A percentile compares a stretch with the other conserved stretches of the same genome.
These are phyloP conservation scores for Labyrinthula sp. DNA, from an alignment of 352 stramenopile species.

Conservation along the genomic window DNA sequence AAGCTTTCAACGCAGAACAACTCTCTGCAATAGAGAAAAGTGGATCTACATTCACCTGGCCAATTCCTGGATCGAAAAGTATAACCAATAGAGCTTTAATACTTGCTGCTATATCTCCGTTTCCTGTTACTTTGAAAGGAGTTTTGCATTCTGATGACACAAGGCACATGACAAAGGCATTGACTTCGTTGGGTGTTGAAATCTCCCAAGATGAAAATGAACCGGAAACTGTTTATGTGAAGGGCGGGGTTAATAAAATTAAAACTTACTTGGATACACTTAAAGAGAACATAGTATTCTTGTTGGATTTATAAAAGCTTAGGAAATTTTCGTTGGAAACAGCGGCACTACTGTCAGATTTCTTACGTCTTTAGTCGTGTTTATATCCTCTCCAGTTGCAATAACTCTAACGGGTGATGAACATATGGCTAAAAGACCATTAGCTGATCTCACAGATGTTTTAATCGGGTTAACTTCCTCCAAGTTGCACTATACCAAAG, in stretches of 20 bases:
- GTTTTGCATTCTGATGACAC: slow-evolving; percentile 89
- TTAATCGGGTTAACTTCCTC: slow-evolving; percentile 45
- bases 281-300: neutral
- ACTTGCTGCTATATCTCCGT: slow-evolving; percentile 68
- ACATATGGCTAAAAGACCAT: slow-evolving; percentile 58
- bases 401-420: slow-evolving; percentile 50
- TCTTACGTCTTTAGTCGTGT: slow-evolving; percentile 39
- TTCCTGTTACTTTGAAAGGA: slow-evolving; percentile 41
- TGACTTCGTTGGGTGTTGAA: slow-evolving; percentile 63
- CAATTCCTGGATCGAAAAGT: slow-evolving; percentile 86
- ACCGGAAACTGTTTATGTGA: slow-evolving; percentile 1
- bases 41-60: no score
- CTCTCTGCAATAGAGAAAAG: no score
- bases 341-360: slow-evolving; percentile 56
- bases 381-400: slow-evolving; percentile 38
- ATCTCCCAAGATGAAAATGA: slow-evolving; percentile 37
- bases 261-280: slow-evolving; percentile 6
- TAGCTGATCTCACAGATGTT: slow-evolving; percentile 50
- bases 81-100: slow-evolving; percentile 88
- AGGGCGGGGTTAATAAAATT: slow-evolving; percentile 10
- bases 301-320: neutral
- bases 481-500: no score
- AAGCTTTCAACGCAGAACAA: neutral
- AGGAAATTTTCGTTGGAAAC: slow-evolving; percentile 44
- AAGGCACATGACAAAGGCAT: slow-evolving; percentile 83